Conservation (phyloP, 768 basidiomycete genomes). For the Auricularia auricula-judae region DNA sequence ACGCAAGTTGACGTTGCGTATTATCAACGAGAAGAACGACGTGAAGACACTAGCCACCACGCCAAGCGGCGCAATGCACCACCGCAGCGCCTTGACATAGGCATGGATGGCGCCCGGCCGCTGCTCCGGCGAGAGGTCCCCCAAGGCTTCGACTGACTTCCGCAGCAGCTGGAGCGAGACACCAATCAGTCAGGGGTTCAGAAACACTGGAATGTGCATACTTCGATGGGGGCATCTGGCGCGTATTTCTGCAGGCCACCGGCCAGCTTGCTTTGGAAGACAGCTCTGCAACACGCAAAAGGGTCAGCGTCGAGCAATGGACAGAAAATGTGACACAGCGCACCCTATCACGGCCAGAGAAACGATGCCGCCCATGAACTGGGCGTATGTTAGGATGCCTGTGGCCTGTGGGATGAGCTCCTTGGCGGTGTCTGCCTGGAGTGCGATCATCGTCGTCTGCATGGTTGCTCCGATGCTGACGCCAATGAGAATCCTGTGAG, state of each 20-base stretch:
- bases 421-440: conserved; percentile 16
- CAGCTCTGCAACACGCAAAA: background rate
- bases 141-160: background rate
- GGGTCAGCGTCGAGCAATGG: background rate
- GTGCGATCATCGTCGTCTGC: conserved; percentile 21
- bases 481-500: conserved; percentile 18
- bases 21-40: background rate
- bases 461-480: conserved; percentile 25
- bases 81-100: background rate
- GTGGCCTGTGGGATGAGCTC: conserved; percentile 15
- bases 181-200: background rate
- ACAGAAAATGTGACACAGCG: background rate
- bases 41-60: background rate
- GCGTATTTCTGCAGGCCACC: background rate
- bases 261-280: background rate
- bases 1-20: background rate
- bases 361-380: background rate
- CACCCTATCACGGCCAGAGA: background rate
- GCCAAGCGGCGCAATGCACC: background rate
- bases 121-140: background rate
- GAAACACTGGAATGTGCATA: background rate
- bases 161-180: background rate
- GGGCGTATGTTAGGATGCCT: conserved; percentile 9
- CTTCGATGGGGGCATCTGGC: background rate
- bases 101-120: background rate